Evolutionary conservation across 371 early-diverging fungal genomes (phyloP).

Genomic region (Apophysomyces sp.): DNA sequence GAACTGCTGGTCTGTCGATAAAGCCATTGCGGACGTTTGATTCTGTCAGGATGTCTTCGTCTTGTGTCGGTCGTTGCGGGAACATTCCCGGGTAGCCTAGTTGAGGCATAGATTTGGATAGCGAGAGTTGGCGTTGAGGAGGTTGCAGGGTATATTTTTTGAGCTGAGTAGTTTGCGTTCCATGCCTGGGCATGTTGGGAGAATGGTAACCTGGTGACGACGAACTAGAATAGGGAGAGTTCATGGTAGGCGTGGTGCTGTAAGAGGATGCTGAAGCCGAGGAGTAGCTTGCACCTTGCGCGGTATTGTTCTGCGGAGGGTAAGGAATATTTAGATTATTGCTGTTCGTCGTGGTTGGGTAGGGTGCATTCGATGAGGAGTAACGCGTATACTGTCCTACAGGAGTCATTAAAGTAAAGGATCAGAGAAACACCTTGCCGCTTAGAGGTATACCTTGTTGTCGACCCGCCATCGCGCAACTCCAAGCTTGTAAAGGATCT

Average conservation of each 20-base stretch:
- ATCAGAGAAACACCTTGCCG: background rate
- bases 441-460: conserved; percentile 18
- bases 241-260: conserved; percentile 31
- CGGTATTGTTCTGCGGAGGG: conserved; percentile 20
- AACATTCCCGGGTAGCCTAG: conserved; percentile 73
- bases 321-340: conserved; percentile 41
- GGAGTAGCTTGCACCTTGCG: conserved; percentile 21
- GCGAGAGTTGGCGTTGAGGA: conserved; percentile 37
- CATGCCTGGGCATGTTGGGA: conserved; percentile 29
- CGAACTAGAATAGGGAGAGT: conserved; percentile 47
- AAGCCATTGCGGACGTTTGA: conserved; percentile 73
- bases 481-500: background rate
- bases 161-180: conserved; percentile 23
- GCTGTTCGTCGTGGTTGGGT: conserved; percentile 15
- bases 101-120: conserved; percentile 47
- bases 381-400: conserved; percentile 49
- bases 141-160: conserved; percentile 56
- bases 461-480: conserved; percentile 19
- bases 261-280: conserved; percentile 15
- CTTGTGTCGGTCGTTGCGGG: conserved; percentile 58
- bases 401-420: background rate
- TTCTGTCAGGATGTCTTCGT: conserved; percentile 65
- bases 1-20: conserved; percentile 57
- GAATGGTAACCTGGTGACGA: conserved; percentile 53
- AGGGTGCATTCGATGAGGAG: conserved; percentile 30